Conservation (phyloP, 495 filamentous ascomycete species). For the Aeminium ludgeri region DNA sequence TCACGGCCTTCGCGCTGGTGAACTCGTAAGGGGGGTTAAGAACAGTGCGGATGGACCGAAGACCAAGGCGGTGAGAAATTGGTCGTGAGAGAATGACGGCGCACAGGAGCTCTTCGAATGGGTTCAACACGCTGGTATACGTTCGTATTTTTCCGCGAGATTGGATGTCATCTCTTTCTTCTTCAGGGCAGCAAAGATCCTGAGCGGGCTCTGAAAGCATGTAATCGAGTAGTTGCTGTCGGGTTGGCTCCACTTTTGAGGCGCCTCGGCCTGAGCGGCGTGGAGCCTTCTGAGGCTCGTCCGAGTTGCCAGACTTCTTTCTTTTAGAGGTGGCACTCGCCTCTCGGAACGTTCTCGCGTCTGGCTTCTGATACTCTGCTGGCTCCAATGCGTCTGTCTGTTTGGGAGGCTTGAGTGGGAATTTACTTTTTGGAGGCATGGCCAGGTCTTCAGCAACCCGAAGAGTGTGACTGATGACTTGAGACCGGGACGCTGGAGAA, state of each 20-base stretch:
- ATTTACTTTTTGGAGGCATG: no score
- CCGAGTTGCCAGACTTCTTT: conserved; percentile 4
- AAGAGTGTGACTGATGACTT: no score
- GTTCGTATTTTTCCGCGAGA: conserved; percentile 11
- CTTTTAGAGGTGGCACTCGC: no score
- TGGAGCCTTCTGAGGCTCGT: conserved; percentile 13
- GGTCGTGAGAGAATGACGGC: conserved; percentile 23
- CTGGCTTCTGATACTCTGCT: no score
- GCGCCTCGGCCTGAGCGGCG: conserved; percentile 10
- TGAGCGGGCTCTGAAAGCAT: conserved; percentile 18
- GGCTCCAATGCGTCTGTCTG: no score
- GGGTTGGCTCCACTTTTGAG: conserved; percentile 5
- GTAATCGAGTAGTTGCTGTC: conserved; percentile 16
- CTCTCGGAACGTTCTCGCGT: no score
- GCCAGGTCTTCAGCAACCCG: no score
- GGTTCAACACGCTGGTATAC: conserved; percentile 18
- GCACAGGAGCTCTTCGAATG: conserved; percentile 24
- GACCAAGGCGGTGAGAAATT: conserved; percentile 21
- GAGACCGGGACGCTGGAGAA: no score
- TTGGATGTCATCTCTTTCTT: conserved; percentile 18
- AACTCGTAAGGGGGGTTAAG: conserved; percentile 23
- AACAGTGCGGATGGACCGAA: conserved; percentile 23
- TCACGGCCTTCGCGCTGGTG: conserved; percentile 17
- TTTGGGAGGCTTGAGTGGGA: no score
- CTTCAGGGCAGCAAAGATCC: conserved; percentile 20